Evolutionary conservation across 2,329 filamentous ascomycete species (phyloP).

Genomic region (Colletotrichum zoysiae): DNA sequence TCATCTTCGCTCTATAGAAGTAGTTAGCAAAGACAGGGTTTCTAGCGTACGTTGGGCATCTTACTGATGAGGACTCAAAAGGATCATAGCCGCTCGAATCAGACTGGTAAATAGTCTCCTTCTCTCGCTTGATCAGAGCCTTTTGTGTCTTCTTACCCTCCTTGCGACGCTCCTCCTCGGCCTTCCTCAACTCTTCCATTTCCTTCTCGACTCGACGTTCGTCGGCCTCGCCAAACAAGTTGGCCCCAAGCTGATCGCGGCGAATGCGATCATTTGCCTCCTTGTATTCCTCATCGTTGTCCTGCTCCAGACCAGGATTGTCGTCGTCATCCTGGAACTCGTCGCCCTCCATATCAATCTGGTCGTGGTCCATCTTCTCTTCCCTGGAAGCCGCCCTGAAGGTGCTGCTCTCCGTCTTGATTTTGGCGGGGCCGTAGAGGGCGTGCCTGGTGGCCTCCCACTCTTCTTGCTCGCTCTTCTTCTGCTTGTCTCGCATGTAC

Average conservation of each 20-base stretch:
- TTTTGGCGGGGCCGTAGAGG: slow-evolving; percentile 66
- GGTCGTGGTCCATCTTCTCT: slow-evolving; percentile 78
- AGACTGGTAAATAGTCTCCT: slow-evolving; percentile 86
- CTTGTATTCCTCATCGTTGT: slow-evolving; percentile 85
- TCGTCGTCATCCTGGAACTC: slow-evolving; percentile 93
- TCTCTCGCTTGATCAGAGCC: slow-evolving; percentile 85
- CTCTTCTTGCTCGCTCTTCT: slow-evolving; percentile 67
- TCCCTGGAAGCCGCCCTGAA: slow-evolving; percentile 71
- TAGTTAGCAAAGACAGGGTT: slow-evolving; percentile 41
- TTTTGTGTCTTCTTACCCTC: slow-evolving; percentile 84
- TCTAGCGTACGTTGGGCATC: slow-evolving; percentile 19
- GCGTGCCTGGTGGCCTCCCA: slow-evolving; percentile 69
- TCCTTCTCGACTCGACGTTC: slow-evolving; percentile 82
- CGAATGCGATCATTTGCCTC: slow-evolving; percentile 79
- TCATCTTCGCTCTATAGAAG: slow-evolving; percentile 62
- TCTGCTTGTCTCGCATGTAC: slow-evolving; percentile 78
- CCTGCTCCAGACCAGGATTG: slow-evolving; percentile 77
- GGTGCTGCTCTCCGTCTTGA: slow-evolving; percentile 78
- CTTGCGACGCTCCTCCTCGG: slow-evolving; percentile 76
- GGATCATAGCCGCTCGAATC: slow-evolving; percentile 66
- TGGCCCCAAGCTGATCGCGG: slow-evolving; percentile 86
- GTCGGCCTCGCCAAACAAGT: slow-evolving; percentile 79
- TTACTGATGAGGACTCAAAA: slow-evolving; percentile 53
- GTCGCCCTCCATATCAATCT: slow-evolving; percentile 75
- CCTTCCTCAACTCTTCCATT: slow-evolving; percentile 75